Evolutionary conservation across 2,329 filamentous ascomycete genomes (phyloP).

Genomic region (Ascochyta fabae): DNA sequence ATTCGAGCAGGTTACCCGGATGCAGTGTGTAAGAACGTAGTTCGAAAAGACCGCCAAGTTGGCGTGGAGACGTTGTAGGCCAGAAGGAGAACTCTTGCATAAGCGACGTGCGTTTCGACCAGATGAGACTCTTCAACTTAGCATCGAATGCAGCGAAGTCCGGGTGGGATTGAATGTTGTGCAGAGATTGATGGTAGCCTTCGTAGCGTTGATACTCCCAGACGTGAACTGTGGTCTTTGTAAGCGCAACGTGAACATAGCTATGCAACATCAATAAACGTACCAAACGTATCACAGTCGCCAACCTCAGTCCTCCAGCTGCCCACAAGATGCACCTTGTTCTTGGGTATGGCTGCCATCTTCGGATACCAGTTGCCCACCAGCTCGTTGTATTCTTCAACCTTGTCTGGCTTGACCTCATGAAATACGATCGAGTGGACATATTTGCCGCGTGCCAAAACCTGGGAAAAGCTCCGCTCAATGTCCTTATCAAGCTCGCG

Average conservation of each 20-base stretch:
- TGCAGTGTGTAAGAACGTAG: slow-evolving; percentile 95
- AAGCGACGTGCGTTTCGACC: slow-evolving; percentile 82
- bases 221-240: slow-evolving; percentile 78
- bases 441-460: slow-evolving; percentile 94
- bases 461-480: slow-evolving; percentile 93
- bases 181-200: slow-evolving; percentile 90
- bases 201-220: slow-evolving; percentile 99
- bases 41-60: slow-evolving; percentile 92
- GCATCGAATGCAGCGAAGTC: slow-evolving; percentile 83
- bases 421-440: slow-evolving; percentile 98
- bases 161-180: slow-evolving; percentile 82
- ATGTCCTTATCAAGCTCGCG: slow-evolving; percentile 94
- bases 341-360: slow-evolving; percentile 82
- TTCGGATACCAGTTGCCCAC: slow-evolving; percentile 91
- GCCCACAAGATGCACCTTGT: slow-evolving; percentile 94
- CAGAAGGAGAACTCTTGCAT: slow-evolving; percentile 99
- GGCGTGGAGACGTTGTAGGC: slow-evolving; percentile 90
- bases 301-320: slow-evolving; percentile 99
- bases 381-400: slow-evolving; percentile 90
- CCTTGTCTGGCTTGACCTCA: slow-evolving; percentile 91
- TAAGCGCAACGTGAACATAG: slow-evolving; percentile 6
- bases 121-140: slow-evolving; percentile 85
- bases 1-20: slow-evolving; percentile 93
- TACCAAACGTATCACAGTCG: slow-evolving; percentile 96
- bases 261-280: slow-evolving; percentile 28